Conservation (phyloP, 495 filamentous ascomycete species). For the Penicillium bovifimosum region DNA sequence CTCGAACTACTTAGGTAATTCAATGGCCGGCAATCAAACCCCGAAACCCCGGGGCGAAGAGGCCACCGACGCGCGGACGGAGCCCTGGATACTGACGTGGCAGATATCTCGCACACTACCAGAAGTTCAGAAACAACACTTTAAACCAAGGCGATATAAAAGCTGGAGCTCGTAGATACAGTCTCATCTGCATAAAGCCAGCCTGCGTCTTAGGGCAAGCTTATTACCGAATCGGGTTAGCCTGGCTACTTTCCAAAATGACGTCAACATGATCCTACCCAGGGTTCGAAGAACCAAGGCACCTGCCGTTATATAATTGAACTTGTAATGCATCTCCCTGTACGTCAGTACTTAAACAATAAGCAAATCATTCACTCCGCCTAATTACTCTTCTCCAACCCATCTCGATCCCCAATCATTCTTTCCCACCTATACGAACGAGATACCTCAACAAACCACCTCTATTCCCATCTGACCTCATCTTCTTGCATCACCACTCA, state of each 20-base stretch:
- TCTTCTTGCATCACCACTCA: not conserved
- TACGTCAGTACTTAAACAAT: not conserved
- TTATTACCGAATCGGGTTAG: conserved; percentile 19
- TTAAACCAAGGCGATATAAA: not conserved
- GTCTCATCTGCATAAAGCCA: not conserved
- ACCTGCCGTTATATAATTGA: no score
- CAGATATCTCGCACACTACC: not conserved
- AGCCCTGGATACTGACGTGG: not conserved
- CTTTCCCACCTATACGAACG: not conserved
- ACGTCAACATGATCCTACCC: conserved; percentile 33
- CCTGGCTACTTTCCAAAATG: conserved; percentile 11
- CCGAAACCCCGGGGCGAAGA: not conserved
- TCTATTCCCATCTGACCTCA: not conserved
- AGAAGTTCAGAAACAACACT: not conserved
- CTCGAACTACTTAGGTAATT: not conserved
- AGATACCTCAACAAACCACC: not conserved
- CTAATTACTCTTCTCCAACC: not conserved
- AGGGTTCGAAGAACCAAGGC: conserved; percentile 14
- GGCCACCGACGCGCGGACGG: no score
- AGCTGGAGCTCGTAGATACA: not conserved
- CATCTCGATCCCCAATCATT: not conserved
- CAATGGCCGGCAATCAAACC: not conserved
- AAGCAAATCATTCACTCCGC: not conserved
- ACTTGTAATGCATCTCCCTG: not conserved
- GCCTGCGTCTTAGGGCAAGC: conserved; percentile 11